Evolutionary conservation across 768 basidiomycete genomes (phyloP).

Genomic region (Multifurca ochricompacta): DNA sequence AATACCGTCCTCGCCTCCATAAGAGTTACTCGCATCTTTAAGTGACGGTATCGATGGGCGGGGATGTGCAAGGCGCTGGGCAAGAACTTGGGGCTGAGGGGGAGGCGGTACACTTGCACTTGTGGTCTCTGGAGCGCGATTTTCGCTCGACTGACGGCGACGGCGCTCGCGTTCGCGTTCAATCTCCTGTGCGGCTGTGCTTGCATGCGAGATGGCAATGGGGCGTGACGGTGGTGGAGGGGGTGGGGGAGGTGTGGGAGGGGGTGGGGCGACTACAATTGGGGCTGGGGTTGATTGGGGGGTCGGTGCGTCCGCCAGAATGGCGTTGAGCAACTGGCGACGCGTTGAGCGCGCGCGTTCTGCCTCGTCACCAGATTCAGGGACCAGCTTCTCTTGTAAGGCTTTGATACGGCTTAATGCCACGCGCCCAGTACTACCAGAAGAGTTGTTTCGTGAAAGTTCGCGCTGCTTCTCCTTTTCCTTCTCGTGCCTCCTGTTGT

Average conservation of each 20-base stretch:
- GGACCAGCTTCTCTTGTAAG: constrained; percentile 13
- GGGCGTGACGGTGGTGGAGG: constrained; percentile 1
- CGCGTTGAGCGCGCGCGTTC: constrained; percentile 12
- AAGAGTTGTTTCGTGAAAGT: constrained; percentile 21
- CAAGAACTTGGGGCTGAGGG: neutral
- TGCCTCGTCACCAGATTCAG: constrained; percentile 21
- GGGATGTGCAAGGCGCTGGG: constrained; percentile 6
- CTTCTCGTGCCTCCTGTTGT: constrained; percentile 19
- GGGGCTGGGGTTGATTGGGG: constrained; percentile 12
- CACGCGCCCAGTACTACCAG: constrained; percentile 15
- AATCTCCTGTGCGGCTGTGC: constrained; percentile 16
- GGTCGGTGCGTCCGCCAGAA: constrained; percentile 14
- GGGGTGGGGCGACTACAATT: neutral
- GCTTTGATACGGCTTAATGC: constrained; percentile 12
- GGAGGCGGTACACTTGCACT: neutral
- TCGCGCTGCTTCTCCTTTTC: constrained; percentile 20
- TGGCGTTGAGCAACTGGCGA: constrained; percentile 11
- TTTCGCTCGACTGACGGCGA: constrained; percentile 14
- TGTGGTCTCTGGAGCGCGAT: constrained; percentile 3
- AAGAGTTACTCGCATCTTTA: constrained; percentile 4
- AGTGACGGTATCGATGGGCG: constrained; percentile 11
- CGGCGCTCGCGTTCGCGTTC: constrained; percentile 21
- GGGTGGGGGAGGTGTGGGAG: neutral
- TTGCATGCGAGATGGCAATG: constrained; percentile 17
- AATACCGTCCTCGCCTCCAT: constrained; percentile 9